Conservation (phyloP, 2,329 filamentous ascomycete species). For the Rhinocladiella similis region DNA sequence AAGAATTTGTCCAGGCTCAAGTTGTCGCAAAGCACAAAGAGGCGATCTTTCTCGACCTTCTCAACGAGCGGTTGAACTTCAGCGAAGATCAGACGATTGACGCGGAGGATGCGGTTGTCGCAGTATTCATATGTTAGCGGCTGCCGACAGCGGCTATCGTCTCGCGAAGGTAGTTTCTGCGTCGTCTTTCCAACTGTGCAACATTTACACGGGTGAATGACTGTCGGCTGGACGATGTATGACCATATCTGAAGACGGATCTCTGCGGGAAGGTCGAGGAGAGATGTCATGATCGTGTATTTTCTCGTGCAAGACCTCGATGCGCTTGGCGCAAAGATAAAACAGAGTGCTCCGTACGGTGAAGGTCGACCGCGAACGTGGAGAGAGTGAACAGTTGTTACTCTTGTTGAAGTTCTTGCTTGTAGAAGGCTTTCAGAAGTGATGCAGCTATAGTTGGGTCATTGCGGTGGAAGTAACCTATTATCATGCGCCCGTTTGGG, state of each 20-base stretch:
- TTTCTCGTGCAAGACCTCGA: no score
- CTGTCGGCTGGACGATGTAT: slow-evolving; percentile 15
- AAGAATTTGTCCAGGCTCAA: slow-evolving; percentile 22
- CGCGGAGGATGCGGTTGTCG: slow-evolving; percentile 20
- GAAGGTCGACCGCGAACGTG: no score
- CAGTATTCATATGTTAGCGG: slow-evolving; percentile 14
- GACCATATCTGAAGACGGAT: slow-evolving; percentile 22
- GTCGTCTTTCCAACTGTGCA: slow-evolving; percentile 2
- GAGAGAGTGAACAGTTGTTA: no score
- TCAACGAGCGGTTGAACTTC: slow-evolving; percentile 15
- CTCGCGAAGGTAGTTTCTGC: background rate
- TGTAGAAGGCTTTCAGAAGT: no score
- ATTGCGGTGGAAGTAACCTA: no score
- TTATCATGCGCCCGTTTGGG: no score
- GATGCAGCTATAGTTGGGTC: no score
- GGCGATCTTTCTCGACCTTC: slow-evolving; percentile 1
- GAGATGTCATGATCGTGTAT: background rate
- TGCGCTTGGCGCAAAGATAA: no score
- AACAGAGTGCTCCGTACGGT: no score
- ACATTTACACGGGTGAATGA: slow-evolving; percentile 20
- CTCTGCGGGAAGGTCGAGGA: slow-evolving; percentile 15
- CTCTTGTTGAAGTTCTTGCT: no score
- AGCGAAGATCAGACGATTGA: slow-evolving; percentile 14
- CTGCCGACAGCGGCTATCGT: slow-evolving; percentile 13
- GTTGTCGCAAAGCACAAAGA: slow-evolving; percentile 21